Conservation (phyloP, 768 basidiomycete genomes). For the Steccherinum ochraceum region DNA sequence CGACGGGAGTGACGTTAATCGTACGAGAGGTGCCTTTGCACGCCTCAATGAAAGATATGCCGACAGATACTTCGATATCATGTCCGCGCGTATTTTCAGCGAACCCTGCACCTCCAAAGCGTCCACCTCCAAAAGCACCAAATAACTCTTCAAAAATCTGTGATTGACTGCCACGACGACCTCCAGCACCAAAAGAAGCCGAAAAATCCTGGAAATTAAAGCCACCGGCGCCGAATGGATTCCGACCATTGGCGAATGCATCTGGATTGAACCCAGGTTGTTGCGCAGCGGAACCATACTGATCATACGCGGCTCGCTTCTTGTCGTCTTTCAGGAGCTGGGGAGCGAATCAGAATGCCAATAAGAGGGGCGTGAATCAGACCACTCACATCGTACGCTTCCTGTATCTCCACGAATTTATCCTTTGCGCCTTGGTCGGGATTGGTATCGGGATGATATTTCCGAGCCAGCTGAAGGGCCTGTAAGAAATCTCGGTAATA, state of each 20-base stretch:
- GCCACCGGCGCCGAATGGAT: conserved; percentile 42
- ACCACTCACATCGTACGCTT: conserved; percentile 87
- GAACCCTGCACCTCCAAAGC: conserved; percentile 33
- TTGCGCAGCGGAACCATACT: conserved; percentile 88
- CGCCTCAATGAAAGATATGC: conserved; percentile 88
- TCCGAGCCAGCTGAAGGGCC: conserved; percentile 79
- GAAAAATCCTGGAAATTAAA: conserved; percentile 60
- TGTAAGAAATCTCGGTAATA: no score
- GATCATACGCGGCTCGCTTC: conserved; percentile 86
- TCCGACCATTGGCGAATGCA: conserved; percentile 50
- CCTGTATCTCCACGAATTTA: conserved; percentile 90
- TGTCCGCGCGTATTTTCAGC: conserved; percentile 52
- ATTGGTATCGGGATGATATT: conserved; percentile 97
- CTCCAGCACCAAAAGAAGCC: conserved; percentile 46
- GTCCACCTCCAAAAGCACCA: conserved; percentile 52
- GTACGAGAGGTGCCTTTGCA: conserved; percentile 81
- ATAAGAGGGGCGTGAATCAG: background rate
- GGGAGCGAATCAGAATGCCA: background rate
- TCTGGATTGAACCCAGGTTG: conserved; percentile 93
- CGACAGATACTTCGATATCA: conserved; percentile 74
- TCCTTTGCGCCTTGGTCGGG: conserved; percentile 86
- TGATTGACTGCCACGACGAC: conserved; percentile 29
- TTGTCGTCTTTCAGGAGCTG: conserved; percentile 92
- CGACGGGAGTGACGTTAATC: conserved; percentile 73
- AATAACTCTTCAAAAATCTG: conserved; percentile 89